phyloP scores from a whole-genome alignment of 352 stramenopile species.

The Phytophthora pseudosyringae region DNA sequence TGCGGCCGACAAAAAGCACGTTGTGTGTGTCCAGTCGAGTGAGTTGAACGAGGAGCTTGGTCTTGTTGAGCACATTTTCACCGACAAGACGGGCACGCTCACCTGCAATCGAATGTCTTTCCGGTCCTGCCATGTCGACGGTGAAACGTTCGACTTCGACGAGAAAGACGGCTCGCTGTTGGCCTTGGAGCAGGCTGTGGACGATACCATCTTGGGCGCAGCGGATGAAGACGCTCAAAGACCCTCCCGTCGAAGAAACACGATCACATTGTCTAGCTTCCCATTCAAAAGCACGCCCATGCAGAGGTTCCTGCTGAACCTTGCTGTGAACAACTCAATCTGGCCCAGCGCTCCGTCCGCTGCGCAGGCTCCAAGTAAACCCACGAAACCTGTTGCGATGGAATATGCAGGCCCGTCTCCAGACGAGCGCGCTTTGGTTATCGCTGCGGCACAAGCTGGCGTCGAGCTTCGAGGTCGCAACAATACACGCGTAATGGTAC shows the following conservation, averaged over 20 bases:
- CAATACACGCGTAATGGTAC: slow-evolving; percentile 40
- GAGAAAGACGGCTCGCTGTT: slow-evolving; percentile 33
- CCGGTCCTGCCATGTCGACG: slow-evolving; percentile 91
- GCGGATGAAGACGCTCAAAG: slow-evolving; percentile 11
- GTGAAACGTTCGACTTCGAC: slow-evolving; percentile 59
- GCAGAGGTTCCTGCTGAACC: slow-evolving; percentile 57
- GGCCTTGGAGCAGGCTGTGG: slow-evolving; percentile 25
- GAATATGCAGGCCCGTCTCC: slow-evolving; percentile 84
- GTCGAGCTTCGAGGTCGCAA: slow-evolving; percentile 45
- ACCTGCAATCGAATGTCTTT: slow-evolving; percentile 96
- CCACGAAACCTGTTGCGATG: slow-evolving; percentile 11
- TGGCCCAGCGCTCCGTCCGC: slow-evolving; percentile 32
- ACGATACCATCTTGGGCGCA: slow-evolving; percentile 10
- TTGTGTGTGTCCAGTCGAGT: slow-evolving; percentile 75
- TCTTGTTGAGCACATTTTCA: slow-evolving; percentile 97
- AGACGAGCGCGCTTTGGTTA: slow-evolving; percentile 77
- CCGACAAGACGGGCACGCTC: slow-evolving; percentile 93
- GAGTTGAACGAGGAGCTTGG: slow-evolving; percentile 94
- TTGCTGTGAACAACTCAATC: slow-evolving; percentile 69
- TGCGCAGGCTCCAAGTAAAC: background rate
- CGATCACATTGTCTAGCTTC: slow-evolving; percentile 2
- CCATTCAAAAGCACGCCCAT: slow-evolving; percentile 31
- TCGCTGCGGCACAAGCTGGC: slow-evolving; percentile 53
- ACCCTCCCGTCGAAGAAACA: slow-evolving; percentile 18
- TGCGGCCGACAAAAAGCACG: slow-evolving; percentile 47